phyloP scores from a whole-genome alignment of 2,329 filamentous ascomycete species.

The Penicillium sp. region DNA sequence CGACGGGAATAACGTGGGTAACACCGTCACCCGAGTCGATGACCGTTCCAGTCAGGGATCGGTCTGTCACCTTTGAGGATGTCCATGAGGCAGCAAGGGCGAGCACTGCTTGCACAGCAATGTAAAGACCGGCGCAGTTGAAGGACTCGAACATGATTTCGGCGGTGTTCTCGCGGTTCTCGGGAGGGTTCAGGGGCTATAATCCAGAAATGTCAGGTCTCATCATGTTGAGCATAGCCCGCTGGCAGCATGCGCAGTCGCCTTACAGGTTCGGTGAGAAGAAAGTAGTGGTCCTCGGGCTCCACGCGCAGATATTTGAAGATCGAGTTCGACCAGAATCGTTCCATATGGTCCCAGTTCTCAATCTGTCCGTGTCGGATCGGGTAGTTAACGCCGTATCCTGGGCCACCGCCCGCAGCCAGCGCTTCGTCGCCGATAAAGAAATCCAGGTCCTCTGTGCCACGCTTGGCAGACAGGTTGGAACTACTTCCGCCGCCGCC shows the following conservation, averaged over 20 bases:
- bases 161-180: constrained; percentile 98
- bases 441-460: constrained; percentile 96
- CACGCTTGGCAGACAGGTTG: constrained; percentile 85
- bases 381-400: constrained; percentile 95
- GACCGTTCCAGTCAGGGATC: constrained; percentile 93
- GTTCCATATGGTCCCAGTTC: constrained; percentile 99
- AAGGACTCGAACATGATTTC: constrained; percentile 99
- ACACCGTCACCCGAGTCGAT: constrained; percentile 99
- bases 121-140: constrained; percentile 98
- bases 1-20: constrained; percentile 97
- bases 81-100: constrained; percentile 98
- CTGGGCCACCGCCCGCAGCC: constrained; percentile 76
- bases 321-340: constrained; percentile 99
- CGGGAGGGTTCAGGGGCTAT: constrained; percentile 92
- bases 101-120: constrained; percentile 95
- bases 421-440: constrained; percentile 98
- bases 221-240: not conserved
- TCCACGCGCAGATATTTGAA: constrained; percentile 99
- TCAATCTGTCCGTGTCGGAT: constrained; percentile 98
- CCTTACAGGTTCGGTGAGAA: constrained; percentile 90
- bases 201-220: constrained; percentile 4
- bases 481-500: constrained; percentile 80
- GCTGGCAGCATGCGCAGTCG: not conserved
- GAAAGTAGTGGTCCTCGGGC: constrained; percentile 97
- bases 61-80: constrained; percentile 93